phyloP scores from a whole-genome alignment of 768 basidiomycete species.

The Lactarius evosmus region DNA sequence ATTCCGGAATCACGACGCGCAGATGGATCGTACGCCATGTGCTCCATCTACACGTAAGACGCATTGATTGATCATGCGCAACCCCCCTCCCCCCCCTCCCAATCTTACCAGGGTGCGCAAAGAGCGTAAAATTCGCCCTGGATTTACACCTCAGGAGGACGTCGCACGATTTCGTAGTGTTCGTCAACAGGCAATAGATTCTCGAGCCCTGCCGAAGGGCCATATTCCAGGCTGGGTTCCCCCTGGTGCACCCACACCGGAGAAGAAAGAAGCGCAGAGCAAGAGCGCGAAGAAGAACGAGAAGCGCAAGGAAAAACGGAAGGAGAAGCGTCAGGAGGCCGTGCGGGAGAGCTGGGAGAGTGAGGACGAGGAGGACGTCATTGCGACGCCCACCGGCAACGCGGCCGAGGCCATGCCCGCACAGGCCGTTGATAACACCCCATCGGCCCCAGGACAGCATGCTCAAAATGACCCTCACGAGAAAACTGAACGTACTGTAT shows the following conservation, averaged over 20 bases:
- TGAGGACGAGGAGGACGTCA: constrained; percentile 51
- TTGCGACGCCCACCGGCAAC: constrained; percentile 20
- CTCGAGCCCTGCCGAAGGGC: constrained; percentile 63
- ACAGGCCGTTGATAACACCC: background rate
- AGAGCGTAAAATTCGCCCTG: constrained; percentile 84
- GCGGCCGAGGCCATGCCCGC: background rate
- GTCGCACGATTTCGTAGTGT: constrained; percentile 80
- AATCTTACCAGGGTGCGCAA: constrained; percentile 64
- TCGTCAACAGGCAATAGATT: constrained; percentile 70
- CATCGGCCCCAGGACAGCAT: constrained; percentile 26
- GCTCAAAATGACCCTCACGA: constrained; percentile 25
- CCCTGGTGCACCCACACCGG: constrained; percentile 48
- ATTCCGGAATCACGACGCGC: constrained; percentile 78
- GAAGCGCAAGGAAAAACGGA: constrained; percentile 76
- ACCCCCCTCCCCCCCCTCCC: background rate
- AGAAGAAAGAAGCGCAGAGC: constrained; percentile 35
- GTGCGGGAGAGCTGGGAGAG: constrained; percentile 83
- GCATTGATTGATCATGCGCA: constrained; percentile 6
- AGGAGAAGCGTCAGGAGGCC: constrained; percentile 57
- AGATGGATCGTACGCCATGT: constrained; percentile 74
- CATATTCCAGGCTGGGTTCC: constrained; percentile 73
- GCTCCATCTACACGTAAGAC: constrained; percentile 12
- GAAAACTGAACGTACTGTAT: constrained; percentile 1
- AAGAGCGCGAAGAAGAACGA: constrained; percentile 72
- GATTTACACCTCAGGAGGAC: constrained; percentile 94